Base-by-base conservation (phyloP, 352 stramenopile species). In the Blastocystis sp. region DNA sequence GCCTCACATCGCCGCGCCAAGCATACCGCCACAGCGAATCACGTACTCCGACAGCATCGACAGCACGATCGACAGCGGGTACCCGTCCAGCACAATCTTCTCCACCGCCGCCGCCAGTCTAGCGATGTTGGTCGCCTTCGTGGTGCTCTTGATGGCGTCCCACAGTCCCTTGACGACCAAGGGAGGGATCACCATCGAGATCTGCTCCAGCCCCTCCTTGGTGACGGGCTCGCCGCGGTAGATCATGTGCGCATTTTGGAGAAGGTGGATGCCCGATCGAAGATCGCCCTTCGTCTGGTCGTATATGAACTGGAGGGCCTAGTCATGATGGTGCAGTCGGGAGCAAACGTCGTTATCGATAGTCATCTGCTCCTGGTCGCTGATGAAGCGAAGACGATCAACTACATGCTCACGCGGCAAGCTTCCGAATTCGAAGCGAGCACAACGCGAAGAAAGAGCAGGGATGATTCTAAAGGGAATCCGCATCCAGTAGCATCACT, bases 361-460 rank as follows among this genome's bases (percentile, higher is more conserved):
- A 28, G 23, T 61, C 43, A 88, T 79, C 5, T 66, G 14, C 34
- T 88, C 78, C 43, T 88, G 28, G 14, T 61, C n/a, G 23, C 78
- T 65, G 41, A 88, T 88, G 21, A 59, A 77, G 3, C 43, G 53
- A 40, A 88, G 53, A 41, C 78, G 78, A 60, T 41, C n/a, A 0
- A 76, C n/a, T 0, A 88, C 67, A 60, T 53, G 41, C 43, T 88
- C 82, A 3, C n/a, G 45, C 17, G 69, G 60, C 53, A 91, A 71
- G 2, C 81, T 76, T 2, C 89, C 59, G 66, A 91, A 91, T 14
- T 89, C 89, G 56, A 91, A 91, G 56, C 89, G 89, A 7, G 95
- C 98, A 91, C 96, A 98, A 79, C 96, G 93, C 61, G 93, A 97
- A 91, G 98, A 95, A 78, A 98, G 91, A 52, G 96, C 95, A 3